Evolutionary conservation across 768 basidiomycete genomes (phyloP), one percentile per base, ranked within the genome.

Genomic region (Pleurotus ostreatus): DNA sequence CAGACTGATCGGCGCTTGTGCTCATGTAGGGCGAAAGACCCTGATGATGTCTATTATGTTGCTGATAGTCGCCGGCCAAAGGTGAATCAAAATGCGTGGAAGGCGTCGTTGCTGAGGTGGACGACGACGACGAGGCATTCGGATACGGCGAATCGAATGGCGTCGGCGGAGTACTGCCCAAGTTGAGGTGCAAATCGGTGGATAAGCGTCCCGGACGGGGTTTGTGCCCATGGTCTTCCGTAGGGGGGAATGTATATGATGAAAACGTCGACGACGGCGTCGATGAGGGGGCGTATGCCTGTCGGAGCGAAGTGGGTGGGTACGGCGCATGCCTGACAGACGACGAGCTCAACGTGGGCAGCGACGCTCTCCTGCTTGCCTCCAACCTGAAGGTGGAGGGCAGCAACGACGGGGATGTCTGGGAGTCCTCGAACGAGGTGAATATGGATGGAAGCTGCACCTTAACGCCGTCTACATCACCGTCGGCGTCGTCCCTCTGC

Each of bases 371-470:
- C 55, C 88, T 82, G 30, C 30, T 34, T 54, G 67, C 70, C 44
- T 85, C 84, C 62, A 71, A 71, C 57, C 78, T 79, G 70, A 76
- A 75, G 22, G 76, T 74, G 9, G 30, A 34, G 30, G 30, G 30
- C 30, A 34, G 7, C 30, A 34, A 34, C 30, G 30, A 34, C 8
- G 30, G 9, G 9, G 30, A 34, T 11, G 30, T 34, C 30, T 34
- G 30, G 30, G 30, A 34, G 66, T 86, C 86, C 66, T 85, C 83
- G 59, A 89, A 85, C 26, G 82, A 78, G 30, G 83, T 80, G 61
- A 86, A 88, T 61, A 89, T 87, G 64, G 87, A 86, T 15, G 88
- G 88, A 15, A 90, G 77, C 71, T 86, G 83, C 56, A 89, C 84
- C 67, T 82, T 83, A 55, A 72, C 64, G 55, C 78, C 74, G 55